A percentile compares a stretch with the other conserved stretches of the same genome.
Evolutionary conservation across 306 rosid species (phyloP).

Genomic region (Vigna trinervia): DNA sequence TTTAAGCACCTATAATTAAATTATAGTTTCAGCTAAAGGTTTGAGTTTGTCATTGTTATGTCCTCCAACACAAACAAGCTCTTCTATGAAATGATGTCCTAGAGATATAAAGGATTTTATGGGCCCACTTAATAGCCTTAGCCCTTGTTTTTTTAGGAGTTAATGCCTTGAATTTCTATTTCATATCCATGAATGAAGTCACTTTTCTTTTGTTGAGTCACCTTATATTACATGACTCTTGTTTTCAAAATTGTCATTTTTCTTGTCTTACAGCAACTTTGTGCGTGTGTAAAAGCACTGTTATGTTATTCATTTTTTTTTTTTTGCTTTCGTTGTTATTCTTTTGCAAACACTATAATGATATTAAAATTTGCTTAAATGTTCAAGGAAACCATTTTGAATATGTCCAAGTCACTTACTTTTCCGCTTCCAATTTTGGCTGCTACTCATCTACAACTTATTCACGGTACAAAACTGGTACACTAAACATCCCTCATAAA

Average conservation of each 20-base stretch:
- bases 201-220: slow-evolving; percentile 19
- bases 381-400: slow-evolving; percentile 73
- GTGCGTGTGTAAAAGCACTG: background rate
- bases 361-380: slow-evolving; percentile 40
- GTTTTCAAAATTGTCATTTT: slow-evolving; percentile 28
- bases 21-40: slow-evolving; percentile 2
- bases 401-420: slow-evolving; percentile 71
- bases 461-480: slow-evolving; percentile 64
- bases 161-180: slow-evolving; percentile 10
- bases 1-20: background rate
- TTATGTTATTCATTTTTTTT: slow-evolving; percentile 3
- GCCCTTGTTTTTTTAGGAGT: background rate
- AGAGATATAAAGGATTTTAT: slow-evolving; percentile 4
- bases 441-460: slow-evolving; percentile 80
- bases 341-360: slow-evolving; percentile 26
- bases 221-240: slow-evolving; percentile 11
- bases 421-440: slow-evolving; percentile 95
- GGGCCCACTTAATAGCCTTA: background rate
- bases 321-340: slow-evolving; percentile 23
- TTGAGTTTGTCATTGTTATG: background rate
- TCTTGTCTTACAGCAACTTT: slow-evolving; percentile 3
- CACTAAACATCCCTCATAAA: slow-evolving; percentile 36
- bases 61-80: background rate
- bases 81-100: background rate
- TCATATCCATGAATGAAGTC: background rate